phyloP scores from a whole-genome alignment of 345 rosid species.

The Balakata baccata region DNA sequence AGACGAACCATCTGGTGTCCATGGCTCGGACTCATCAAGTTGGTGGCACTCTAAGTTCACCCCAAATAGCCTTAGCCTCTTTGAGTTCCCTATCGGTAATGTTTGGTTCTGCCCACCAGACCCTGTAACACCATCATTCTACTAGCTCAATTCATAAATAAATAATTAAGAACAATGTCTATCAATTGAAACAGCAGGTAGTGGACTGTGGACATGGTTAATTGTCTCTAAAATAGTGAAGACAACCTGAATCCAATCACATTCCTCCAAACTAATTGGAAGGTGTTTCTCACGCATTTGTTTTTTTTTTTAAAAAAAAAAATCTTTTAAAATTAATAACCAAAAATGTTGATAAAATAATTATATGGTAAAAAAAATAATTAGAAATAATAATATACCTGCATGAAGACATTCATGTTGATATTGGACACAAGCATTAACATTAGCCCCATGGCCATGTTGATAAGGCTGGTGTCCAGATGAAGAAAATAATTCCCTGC shows the following conservation, averaged over 20 bases:
- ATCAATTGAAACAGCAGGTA: no score
- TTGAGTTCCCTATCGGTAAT: conserved; percentile 48
- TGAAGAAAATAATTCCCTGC: conserved; percentile 28
- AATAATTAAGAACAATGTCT: no score
- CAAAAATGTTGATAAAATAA: no score
- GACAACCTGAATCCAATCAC: conserved; percentile 16
- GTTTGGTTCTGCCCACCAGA: conserved; percentile 33
- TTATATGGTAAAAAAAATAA: background rate
- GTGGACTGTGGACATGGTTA: no score
- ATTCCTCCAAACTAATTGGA: conserved; percentile 42
- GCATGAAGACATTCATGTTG: conserved; percentile 63
- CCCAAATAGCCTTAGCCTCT: conserved; percentile 73
- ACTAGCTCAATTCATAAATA: no score
- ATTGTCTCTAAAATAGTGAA: no score
- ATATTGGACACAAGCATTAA: conserved; percentile 29
- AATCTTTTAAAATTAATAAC: no score
- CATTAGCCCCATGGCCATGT: conserved; percentile 27
- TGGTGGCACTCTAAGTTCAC: conserved; percentile 89
- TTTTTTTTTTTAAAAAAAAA: no score
- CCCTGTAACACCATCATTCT: no score
- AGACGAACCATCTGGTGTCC: conserved; percentile 60
- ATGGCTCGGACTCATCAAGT: conserved; percentile 50
- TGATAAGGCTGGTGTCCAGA: conserved; percentile 33
- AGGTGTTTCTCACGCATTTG: conserved; percentile 38
- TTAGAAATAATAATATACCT: conserved; percentile 37